phyloP scores from a whole-genome alignment of 768 basidiomycete species.

The Coprinopsis sp. region DNA sequence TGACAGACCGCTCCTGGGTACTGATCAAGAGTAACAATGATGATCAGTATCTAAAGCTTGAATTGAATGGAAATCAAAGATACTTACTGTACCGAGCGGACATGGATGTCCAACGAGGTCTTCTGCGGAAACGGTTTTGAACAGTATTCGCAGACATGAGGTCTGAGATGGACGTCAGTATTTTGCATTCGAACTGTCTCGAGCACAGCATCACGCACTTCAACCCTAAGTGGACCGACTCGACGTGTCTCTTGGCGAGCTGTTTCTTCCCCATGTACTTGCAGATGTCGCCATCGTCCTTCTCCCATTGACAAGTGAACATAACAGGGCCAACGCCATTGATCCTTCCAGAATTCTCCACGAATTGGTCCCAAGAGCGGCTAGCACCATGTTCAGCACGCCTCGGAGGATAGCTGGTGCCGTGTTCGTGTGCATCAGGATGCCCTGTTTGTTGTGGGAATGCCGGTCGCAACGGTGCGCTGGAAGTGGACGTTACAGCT shows the following conservation, averaged over 20 bases:
- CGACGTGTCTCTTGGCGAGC: constrained; percentile 64
- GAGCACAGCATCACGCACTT: constrained; percentile 38
- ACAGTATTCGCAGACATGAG: constrained; percentile 48
- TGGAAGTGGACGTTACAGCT: not conserved
- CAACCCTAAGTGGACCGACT: constrained; percentile 55
- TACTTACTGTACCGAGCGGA: constrained; percentile 42
- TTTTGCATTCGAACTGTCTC: not conserved
- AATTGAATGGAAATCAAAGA: constrained; percentile 1
- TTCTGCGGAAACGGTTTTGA: constrained; percentile 53
- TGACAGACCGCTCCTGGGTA: constrained; percentile 51
- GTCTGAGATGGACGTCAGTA: constrained; percentile 27
- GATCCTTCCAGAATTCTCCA: constrained; percentile 6
- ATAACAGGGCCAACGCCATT: constrained; percentile 7
- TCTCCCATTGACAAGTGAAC: constrained; percentile 10
- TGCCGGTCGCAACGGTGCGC: not conserved
- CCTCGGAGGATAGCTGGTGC: not conserved
- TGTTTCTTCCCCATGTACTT: constrained; percentile 38
- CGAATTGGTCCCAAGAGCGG: constrained; percentile 11
- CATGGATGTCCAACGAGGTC: constrained; percentile 54
- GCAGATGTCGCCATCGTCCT: constrained; percentile 12
- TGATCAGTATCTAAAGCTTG: too few species aligned
- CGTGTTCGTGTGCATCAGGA: not conserved
- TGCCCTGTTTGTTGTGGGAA: not conserved
- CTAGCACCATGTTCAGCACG: not conserved
- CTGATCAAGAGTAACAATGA: constrained; percentile 25